Percentiles rank a stretch among this genome's conserved stretches.
These are phyloP conservation scores for Trichosporon sp. DNA, from an alignment of 1,284 basidiomycete genomes.

Conservation along the genomic window DNA sequence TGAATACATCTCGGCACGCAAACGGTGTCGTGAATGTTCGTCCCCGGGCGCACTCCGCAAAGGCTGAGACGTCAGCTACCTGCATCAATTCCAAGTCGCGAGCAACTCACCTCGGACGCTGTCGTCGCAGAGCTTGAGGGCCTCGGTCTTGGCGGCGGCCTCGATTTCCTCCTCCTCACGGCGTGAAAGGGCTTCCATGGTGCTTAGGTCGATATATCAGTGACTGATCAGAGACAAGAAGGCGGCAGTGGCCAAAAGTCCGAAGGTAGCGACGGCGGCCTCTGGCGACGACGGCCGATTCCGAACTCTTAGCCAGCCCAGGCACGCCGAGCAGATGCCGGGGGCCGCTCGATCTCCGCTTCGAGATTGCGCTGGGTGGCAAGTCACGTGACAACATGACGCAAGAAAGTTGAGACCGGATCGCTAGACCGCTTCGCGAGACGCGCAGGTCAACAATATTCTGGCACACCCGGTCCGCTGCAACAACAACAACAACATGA, in stretches of 20 bases:
- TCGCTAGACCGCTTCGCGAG: too few species aligned
- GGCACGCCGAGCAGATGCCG: not conserved
- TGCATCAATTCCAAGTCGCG: too few species aligned
- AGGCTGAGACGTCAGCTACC: constrained; percentile 56
- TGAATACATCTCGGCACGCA: constrained; percentile 67
- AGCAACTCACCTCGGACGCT: constrained; percentile 61
- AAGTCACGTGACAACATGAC: constrained; percentile 1
- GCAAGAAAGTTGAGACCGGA: not conserved
- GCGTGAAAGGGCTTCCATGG: constrained; percentile 77
- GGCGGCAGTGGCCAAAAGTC: not conserved
- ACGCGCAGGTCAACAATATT: not conserved
- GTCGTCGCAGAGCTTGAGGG: constrained; percentile 69
- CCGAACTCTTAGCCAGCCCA: not conserved
- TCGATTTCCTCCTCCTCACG: constrained; percentile 70
- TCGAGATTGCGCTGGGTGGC: not conserved
- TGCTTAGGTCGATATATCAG: not conserved
- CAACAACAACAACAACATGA: not conserved
- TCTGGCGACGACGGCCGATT: not conserved
- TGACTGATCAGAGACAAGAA: not conserved
- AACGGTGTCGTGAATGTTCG: constrained; percentile 77
- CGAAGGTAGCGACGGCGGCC: not conserved
- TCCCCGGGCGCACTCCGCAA: constrained; percentile 74
- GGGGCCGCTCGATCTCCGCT: not conserved
- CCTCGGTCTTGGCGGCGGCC: constrained; percentile 61
- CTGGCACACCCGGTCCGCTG: not conserved